Conservation (phyloP, 2,329 filamentous ascomycete species). For the Calycina marina region DNA sequence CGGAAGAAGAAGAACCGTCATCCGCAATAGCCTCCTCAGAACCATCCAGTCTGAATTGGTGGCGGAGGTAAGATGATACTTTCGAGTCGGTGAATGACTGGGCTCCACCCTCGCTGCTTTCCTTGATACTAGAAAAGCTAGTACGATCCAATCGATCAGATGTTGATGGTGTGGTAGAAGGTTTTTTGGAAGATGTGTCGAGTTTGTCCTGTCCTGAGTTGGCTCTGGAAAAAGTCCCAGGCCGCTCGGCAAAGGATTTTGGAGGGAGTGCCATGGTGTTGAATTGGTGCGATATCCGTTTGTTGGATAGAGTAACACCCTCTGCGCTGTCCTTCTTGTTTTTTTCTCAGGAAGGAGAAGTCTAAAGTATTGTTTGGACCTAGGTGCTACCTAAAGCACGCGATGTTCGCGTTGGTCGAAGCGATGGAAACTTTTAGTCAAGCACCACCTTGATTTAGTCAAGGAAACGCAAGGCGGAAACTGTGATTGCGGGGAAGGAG, state of each 20-base stretch:
- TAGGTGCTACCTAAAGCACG: conserved; percentile 1
- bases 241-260: too few species aligned
- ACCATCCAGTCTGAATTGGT: conserved; percentile 4
- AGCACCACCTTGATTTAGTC: background rate
- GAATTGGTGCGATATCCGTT: too few species aligned
- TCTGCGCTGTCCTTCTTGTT: too few species aligned
- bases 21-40: conserved; percentile 30
- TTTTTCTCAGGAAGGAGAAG: too few species aligned
- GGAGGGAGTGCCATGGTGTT: too few species aligned
- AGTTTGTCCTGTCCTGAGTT: too few species aligned
- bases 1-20: conserved; percentile 28
- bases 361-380: too few species aligned
- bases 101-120: conserved; percentile 26
- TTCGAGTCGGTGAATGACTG: conserved; percentile 51
- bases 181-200: conserved; percentile 1
- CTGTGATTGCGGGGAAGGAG: background rate
- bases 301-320: too few species aligned
- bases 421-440: background rate
- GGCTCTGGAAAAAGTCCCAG: too few species aligned
- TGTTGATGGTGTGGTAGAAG: conserved; percentile 7
- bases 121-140: conserved; percentile 21
- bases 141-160: conserved; percentile 19
- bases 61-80: conserved; percentile 34
- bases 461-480: background rate
- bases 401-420: background rate